Percentiles rank a stretch among this genome's conserved stretches.
These are phyloP conservation scores for Pholiota molesta DNA, from an alignment of 768 basidiomycete genomes.

Conservation along the genomic window DNA sequence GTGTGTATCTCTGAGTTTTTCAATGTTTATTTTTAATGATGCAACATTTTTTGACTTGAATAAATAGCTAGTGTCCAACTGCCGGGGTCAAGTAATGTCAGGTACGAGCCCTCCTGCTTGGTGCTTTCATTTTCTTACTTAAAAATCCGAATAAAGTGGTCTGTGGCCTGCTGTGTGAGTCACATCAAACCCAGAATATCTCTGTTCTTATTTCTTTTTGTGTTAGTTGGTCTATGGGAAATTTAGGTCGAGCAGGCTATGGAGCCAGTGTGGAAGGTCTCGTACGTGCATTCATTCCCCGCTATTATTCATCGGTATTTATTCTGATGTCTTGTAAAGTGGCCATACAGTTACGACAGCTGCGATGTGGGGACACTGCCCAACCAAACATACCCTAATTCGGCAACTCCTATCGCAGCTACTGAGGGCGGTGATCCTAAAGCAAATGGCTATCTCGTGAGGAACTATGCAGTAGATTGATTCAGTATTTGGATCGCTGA, in stretches of 20 bases:
- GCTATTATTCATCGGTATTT: neutral
- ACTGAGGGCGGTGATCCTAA: conserved; percentile 40
- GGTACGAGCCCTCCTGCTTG: conserved; percentile 16
- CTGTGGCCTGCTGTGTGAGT: conserved; percentile 42
- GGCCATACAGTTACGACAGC: conserved; percentile 70
- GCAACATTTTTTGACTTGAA: neutral
- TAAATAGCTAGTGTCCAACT: conserved; percentile 30
- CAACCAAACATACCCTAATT: conserved; percentile 74
- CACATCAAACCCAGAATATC: neutral
- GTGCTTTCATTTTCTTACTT: conserved; percentile 1
- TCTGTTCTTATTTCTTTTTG: neutral
- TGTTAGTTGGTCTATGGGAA: conserved; percentile 43
- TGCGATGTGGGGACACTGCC: conserved; percentile 82
- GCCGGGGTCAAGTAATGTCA: conserved; percentile 30
- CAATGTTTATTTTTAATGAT: neutral
- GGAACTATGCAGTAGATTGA: neutral
- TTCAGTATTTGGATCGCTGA: neutral
- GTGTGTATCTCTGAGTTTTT: conserved; percentile 17
- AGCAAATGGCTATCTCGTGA: conserved; percentile 39
- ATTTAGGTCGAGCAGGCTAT: conserved; percentile 69
- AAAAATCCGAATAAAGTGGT: conserved; percentile 24
- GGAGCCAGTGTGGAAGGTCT: conserved; percentile 67
- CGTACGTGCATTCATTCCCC: conserved; percentile 33
- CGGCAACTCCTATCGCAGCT: conserved; percentile 46
- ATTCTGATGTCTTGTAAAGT: conserved; percentile 30